These are phyloP conservation scores for Wallemia mellicola DNA, from an alignment of 1,284 basidiomycete species.

Conservation along the genomic window DNA sequence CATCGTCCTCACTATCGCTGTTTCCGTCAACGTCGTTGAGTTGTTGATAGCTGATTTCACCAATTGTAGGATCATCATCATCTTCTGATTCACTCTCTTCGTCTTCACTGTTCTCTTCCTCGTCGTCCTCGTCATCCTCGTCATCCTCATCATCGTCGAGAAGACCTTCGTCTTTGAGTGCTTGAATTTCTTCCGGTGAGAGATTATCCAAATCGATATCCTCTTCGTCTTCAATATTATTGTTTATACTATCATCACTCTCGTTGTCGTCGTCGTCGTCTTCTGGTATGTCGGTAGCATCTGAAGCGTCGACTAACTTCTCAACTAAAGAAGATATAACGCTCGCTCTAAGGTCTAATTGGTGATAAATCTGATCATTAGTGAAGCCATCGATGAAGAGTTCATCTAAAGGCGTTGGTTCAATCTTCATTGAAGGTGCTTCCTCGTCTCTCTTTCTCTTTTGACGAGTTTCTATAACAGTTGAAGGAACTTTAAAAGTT, in stretches of 20 bases:
- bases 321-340: conserved; percentile 15
- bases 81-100: conserved; percentile 4
- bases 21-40: conserved; percentile 9
- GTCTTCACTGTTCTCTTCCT: conserved; percentile 7
- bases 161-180: conserved; percentile 3
- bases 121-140: conserved; percentile 19
- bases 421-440: background rate
- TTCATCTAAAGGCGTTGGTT: conserved; percentile 34
- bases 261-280: conserved; percentile 4
- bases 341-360: conserved; percentile 46
- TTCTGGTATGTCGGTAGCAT: background rate
- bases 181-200: conserved; percentile 2
- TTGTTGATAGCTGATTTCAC: conserved; percentile 6
- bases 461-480: background rate
- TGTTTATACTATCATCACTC: too few relatives aligned
- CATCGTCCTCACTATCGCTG: conserved; percentile 7
- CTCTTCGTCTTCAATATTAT: conserved; percentile 4
- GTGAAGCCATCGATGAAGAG: conserved; percentile 60
- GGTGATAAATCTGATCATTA: conserved; percentile 71
- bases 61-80: conserved; percentile 5
- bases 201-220: conserved; percentile 4
- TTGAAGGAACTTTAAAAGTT: background rate
- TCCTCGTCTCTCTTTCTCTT: background rate
- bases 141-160: conserved; percentile 21
- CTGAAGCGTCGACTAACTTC: conserved; percentile 9